phyloP scores from a whole-genome alignment of 139 green algal species.

The Spirogloea muscicola region DNA sequence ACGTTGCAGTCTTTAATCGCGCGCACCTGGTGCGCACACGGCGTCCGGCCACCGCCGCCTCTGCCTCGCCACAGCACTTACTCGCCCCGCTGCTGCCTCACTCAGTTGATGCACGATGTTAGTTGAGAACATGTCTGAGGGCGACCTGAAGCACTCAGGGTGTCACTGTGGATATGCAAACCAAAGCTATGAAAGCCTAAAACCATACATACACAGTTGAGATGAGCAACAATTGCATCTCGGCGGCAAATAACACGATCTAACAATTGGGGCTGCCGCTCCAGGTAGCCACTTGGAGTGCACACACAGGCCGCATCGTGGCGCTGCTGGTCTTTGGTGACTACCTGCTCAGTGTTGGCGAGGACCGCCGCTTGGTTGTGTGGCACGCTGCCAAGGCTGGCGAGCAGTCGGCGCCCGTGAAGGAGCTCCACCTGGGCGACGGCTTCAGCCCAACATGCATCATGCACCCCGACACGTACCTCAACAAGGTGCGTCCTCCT shows the following conservation, averaged over 20 bases:
- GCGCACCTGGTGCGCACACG: constrained; percentile 46
- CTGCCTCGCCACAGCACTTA: too few relatives aligned
- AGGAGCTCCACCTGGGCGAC: constrained; percentile 17
- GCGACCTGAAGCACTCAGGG: background rate
- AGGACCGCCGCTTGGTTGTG: constrained; percentile 60
- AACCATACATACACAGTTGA: background rate
- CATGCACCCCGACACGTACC: constrained; percentile 91
- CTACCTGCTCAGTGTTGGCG: constrained; percentile 68
- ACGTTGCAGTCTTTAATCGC: constrained; percentile 70
- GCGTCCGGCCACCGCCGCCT: background rate
- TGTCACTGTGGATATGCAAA: background rate
- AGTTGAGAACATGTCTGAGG: background rate
- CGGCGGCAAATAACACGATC: background rate
- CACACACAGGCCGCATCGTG: constrained; percentile 50
- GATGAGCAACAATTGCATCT: background rate
- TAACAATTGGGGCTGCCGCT: background rate
- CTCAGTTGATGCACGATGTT: background rate
- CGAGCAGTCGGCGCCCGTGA: background rate
- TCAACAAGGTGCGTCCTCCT: constrained; percentile 78
- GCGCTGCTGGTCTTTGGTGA: constrained; percentile 78
- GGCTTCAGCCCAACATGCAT: constrained; percentile 78
- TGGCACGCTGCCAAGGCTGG: constrained; percentile 54
- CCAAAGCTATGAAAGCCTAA: background rate
- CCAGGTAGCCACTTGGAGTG: constrained; percentile 30
- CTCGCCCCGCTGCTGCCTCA: background rate